A percentile compares a stretch with the other conserved stretches of the same genome.
Evolutionary conservation across 495 filamentous ascomycete species (phyloP).

Genomic region (Choiromyces venosus): DNA sequence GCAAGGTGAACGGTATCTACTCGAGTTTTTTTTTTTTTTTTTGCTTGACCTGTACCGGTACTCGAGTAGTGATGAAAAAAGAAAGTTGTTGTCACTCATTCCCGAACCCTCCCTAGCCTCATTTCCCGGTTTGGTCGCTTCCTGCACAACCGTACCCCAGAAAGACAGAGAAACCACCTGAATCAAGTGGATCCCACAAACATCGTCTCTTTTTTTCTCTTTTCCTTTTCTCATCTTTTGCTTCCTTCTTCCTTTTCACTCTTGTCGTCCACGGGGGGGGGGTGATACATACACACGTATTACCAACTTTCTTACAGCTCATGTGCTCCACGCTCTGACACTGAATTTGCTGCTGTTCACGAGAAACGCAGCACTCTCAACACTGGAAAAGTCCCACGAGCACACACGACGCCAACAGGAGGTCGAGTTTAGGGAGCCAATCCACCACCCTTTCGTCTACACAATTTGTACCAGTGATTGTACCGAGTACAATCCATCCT

Average conservation of each 20-base stretch:
- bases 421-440: background rate
- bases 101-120: constrained; percentile 1
- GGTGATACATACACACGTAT: background rate
- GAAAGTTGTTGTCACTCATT: background rate
- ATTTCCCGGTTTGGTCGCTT: background rate
- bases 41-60: background rate
- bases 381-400: background rate
- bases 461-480: background rate
- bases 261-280: background rate
- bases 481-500: background rate
- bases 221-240: background rate
- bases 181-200: background rate
- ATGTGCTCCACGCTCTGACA: background rate
- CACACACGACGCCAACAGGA: background rate
- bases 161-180: background rate
- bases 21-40: background rate
- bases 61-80: background rate
- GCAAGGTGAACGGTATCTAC: background rate
- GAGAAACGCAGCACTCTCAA: background rate
- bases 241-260: background rate
- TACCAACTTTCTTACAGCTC: background rate
- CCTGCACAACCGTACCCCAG: background rate
- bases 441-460: background rate
- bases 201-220: background rate
- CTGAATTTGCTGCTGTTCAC: background rate